These are phyloP conservation scores for Bocquillonia castaneifolia DNA, from an alignment of 441 rosid species.

Conservation along the genomic window DNA sequence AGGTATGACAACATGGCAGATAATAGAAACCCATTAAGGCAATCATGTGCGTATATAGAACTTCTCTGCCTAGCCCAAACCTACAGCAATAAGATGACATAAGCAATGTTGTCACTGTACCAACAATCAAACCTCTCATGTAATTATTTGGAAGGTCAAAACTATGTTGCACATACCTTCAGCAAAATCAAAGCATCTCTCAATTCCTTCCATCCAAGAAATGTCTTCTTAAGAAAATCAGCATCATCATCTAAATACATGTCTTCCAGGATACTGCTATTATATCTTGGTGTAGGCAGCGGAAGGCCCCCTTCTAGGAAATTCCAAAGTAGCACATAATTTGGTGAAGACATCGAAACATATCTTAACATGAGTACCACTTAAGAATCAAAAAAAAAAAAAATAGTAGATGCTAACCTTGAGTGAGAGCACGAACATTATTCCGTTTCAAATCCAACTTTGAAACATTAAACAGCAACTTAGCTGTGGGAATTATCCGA, in stretches of 20 bases:
- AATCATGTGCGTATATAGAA: slow-evolving; percentile 64
- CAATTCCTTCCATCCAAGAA: slow-evolving; percentile 60
- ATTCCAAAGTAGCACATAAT: slow-evolving; percentile 11
- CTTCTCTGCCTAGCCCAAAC: slow-evolving; percentile 89
- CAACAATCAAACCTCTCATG: neutral
- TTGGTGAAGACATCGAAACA: slow-evolving; percentile 13
- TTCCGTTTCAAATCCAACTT: slow-evolving; percentile 66
- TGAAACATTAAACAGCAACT: slow-evolving; percentile 52
- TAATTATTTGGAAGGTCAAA: slow-evolving; percentile 11
- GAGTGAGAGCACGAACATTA: slow-evolving; percentile 55
- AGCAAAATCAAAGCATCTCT: slow-evolving; percentile 65
- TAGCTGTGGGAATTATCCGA: slow-evolving; percentile 72
- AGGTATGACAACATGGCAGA: slow-evolving; percentile 68
- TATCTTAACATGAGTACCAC: too few relatives aligned
- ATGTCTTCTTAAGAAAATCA: slow-evolving; percentile 52
- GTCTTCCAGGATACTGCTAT: slow-evolving; percentile 87
- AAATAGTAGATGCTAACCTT: slow-evolving; percentile 42
- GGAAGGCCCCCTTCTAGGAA: slow-evolving; percentile 39
- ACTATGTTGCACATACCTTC: slow-evolving; percentile 40
- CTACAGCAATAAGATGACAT: slow-evolving; percentile 35
- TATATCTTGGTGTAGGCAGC: slow-evolving; percentile 66
- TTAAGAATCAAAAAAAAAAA: slow-evolving; percentile 2
- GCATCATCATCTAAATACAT: slow-evolving; percentile 62
- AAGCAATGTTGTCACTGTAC: slow-evolving; percentile 3
- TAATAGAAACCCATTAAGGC: slow-evolving; percentile 73